Conservation (phyloP, 2,329 filamentous ascomycete genomes). For the Lasiodiplodia citricola region DNA sequence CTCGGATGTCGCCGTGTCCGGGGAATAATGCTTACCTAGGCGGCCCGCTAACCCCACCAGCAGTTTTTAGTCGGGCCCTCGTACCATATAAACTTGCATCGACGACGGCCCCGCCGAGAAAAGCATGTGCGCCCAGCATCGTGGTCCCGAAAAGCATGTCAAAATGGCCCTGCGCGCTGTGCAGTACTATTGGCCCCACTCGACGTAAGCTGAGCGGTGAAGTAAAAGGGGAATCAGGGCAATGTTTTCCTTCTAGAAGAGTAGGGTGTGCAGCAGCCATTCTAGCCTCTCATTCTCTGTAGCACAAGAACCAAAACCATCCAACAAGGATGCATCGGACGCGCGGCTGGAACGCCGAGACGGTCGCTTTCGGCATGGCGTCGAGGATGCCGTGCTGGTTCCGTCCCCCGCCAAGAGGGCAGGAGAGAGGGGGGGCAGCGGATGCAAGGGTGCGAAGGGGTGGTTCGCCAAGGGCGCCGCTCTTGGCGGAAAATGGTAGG, state of each 20-base stretch:
- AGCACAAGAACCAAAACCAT: neutral
- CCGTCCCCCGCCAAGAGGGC: neutral
- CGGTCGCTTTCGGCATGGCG: slow-evolving; percentile 9
- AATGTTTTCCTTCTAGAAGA: too few relatives aligned
- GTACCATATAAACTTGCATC: neutral
- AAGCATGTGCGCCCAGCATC: neutral
- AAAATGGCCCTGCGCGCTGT: neutral
- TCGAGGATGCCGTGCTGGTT: neutral
- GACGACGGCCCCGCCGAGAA: neutral
- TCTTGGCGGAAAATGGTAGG: slow-evolving; percentile 1
- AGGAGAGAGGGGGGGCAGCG: neutral
- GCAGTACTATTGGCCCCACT: too few relatives aligned
- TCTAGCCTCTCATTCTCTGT: neutral
- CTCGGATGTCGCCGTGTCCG: neutral
- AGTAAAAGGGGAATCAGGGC: too few relatives aligned
- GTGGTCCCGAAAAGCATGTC: neutral
- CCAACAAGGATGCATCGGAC: neutral
- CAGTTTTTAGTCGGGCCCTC: neutral
- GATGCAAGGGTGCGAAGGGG: neutral
- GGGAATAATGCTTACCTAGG: neutral
- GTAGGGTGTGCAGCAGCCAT: too few relatives aligned
- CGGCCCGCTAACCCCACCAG: neutral
- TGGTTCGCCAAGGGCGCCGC: slow-evolving; percentile 17
- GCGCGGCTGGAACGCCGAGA: neutral
- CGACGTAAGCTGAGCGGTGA: too few relatives aligned